These are phyloP conservation scores for Flaveria sonorensis DNA, from an alignment of 129 eudicot genomes.

Conservation along the genomic window DNA sequence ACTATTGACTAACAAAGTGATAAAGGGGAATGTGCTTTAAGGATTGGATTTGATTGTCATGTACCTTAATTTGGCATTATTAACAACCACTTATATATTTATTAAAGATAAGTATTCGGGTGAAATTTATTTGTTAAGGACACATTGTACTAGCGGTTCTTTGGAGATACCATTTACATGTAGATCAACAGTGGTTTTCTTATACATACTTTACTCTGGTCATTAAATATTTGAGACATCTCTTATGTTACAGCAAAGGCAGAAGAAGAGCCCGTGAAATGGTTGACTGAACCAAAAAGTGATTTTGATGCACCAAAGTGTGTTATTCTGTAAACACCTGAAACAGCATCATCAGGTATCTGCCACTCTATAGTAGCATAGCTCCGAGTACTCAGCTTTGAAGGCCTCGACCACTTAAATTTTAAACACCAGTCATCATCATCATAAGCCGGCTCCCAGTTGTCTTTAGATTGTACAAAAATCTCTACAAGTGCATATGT, in stretches of 20 bases:
- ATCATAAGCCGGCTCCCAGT: constrained; percentile 51
- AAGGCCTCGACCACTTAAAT: constrained; percentile 57
- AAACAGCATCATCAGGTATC: constrained; percentile 40
- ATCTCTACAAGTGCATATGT: constrained; percentile 57
- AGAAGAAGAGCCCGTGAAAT: constrained; percentile 51
- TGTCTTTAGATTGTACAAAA: constrained; percentile 20
- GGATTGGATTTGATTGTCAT: too few relatives aligned
- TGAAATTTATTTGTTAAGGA: too few relatives aligned
- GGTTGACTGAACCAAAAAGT: constrained; percentile 49
- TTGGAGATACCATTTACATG: too few relatives aligned
- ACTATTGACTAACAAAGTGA: too few relatives aligned
- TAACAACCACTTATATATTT: too few relatives aligned
- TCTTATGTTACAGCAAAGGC: constrained; percentile 50
- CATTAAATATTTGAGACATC: too few relatives aligned
- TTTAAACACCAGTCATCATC: constrained; percentile 58
- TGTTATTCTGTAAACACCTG: constrained; percentile 55
- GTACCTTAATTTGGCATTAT: too few relatives aligned
- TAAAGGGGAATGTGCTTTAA: too few relatives aligned
- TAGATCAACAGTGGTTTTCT: too few relatives aligned
- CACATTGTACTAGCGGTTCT: too few relatives aligned
- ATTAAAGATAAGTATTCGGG: too few relatives aligned
- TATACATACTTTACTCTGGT: too few relatives aligned
- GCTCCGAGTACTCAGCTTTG: constrained; percentile 51
- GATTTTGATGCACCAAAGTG: constrained; percentile 62
- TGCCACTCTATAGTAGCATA: constrained; percentile 57